These are phyloP conservation scores for Talaromyces marneffei DNA, from an alignment of 2,329 filamentous ascomycete species.

Conservation along the genomic window DNA sequence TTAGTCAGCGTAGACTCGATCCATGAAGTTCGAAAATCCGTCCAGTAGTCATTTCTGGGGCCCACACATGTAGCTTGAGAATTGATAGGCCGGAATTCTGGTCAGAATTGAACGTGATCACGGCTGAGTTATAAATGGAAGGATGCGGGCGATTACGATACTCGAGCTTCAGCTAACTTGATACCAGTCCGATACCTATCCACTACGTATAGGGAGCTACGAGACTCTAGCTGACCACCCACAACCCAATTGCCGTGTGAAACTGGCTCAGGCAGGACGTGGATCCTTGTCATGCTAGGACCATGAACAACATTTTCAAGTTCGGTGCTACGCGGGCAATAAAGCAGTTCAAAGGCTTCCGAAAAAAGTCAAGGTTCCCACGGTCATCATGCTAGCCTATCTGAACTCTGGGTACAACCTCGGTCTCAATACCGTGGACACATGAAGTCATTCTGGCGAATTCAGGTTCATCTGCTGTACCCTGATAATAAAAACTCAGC, in stretches of 20 bases:
- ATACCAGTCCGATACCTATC: background rate
- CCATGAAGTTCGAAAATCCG: background rate
- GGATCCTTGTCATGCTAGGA: background rate
- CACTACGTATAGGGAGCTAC: background rate
- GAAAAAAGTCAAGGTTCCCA: background rate
- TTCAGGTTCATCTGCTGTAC: background rate
- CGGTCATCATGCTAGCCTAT: background rate
- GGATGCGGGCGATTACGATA: background rate
- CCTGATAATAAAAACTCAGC: background rate
- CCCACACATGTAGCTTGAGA: background rate
- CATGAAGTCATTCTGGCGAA: background rate
- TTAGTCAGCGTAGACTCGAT: background rate
- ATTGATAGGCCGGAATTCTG: background rate
- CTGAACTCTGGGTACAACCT: background rate
- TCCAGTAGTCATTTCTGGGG: background rate
- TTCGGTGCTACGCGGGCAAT: background rate
- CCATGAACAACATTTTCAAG: background rate
- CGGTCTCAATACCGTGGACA: background rate
- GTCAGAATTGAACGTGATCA: background rate
- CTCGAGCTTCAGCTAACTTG: background rate
- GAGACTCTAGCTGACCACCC: background rate
- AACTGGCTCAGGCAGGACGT: background rate
- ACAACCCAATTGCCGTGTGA: background rate
- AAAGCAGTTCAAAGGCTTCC: background rate
- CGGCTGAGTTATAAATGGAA: background rate